Conservation (phyloP, 805 yeast species). For the Wickerhamiella kazuoi region DNA sequence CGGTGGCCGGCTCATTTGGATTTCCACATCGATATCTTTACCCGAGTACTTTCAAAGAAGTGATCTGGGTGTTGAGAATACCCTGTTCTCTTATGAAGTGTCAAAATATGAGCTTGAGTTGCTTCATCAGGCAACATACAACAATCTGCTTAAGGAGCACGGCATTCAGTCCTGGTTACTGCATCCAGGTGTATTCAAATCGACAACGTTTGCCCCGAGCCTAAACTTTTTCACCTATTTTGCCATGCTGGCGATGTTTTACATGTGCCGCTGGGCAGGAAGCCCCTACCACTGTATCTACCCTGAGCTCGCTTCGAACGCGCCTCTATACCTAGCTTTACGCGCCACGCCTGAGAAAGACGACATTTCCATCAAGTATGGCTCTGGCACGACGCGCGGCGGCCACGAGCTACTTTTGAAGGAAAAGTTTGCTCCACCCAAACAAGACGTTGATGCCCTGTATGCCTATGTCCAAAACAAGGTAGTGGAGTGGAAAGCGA, state of each 20-base stretch:
- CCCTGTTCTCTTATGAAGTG: slow-evolving; percentile 69
- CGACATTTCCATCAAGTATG: slow-evolving; percentile 41
- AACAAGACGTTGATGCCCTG: slow-evolving; percentile 48
- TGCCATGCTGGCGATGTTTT: slow-evolving; percentile 74
- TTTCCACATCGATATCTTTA: slow-evolving; percentile 65
- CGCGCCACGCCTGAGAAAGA: slow-evolving; percentile 31
- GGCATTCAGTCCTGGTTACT: slow-evolving; percentile 59
- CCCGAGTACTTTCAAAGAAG: slow-evolving; percentile 55
- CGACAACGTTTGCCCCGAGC: slow-evolving; percentile 59
- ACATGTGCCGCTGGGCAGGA: slow-evolving; percentile 64
- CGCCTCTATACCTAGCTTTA: slow-evolving; percentile 54
- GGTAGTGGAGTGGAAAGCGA: slow-evolving; percentile 53
- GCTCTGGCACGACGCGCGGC: slow-evolving; percentile 48
- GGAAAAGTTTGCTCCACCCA: slow-evolving; percentile 15
- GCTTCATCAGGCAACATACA: slow-evolving; percentile 55
- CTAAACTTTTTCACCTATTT: slow-evolving; percentile 64
- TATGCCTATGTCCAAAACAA: slow-evolving; percentile 41
- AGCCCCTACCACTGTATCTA: slow-evolving; percentile 77
- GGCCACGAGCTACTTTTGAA: slow-evolving; percentile 50
- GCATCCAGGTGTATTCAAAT: slow-evolving; percentile 88
- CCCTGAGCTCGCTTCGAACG: slow-evolving; percentile 80
- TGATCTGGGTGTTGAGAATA: slow-evolving; percentile 53
- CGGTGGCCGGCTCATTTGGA: slow-evolving; percentile 65
- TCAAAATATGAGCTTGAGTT: slow-evolving; percentile 78
- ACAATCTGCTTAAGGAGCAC: slow-evolving; percentile 27